Conservation (phyloP, 176 grass and related monocot genomes). For the Eragrostis curvula region DNA sequence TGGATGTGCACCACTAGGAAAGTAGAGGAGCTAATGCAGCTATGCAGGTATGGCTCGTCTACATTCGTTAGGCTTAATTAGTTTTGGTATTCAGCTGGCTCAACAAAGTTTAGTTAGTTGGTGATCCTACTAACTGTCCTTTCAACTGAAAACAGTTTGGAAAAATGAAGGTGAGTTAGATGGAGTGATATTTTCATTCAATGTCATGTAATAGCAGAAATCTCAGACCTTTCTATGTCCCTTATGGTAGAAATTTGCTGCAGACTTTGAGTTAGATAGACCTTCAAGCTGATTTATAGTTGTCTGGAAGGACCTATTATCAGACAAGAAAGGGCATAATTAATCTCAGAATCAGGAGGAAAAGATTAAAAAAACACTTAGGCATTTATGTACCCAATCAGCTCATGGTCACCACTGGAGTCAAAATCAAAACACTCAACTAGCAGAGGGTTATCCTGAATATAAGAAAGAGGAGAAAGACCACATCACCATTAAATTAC, state of each 20-base stretch:
- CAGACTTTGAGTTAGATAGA: constrained; percentile 56
- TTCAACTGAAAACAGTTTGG: constrained; percentile 61
- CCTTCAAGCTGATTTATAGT: constrained; percentile 60
- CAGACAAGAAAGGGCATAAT: constrained; percentile 35
- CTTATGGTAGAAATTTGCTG: constrained; percentile 68
- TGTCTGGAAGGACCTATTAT: constrained; percentile 72
- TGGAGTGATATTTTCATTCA: neutral
- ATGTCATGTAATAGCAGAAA: neutral
- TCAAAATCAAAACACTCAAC: constrained; percentile 99
- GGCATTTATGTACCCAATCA: constrained; percentile 71
- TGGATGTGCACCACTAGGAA: too few species aligned
- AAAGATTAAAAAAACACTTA: constrained; percentile 37
- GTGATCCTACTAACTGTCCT: constrained; percentile 52
- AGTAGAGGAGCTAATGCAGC: too few species aligned
- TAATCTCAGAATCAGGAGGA: constrained; percentile 24
- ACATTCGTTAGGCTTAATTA: too few species aligned
- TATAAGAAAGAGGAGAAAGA: neutral
- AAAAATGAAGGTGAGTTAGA: constrained; percentile 29
- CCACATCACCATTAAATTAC: constrained; percentile 30
- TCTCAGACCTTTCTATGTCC: constrained; percentile 62
- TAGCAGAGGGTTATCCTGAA: constrained; percentile 97
- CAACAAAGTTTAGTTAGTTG: too few species aligned
- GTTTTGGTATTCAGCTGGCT: too few species aligned
- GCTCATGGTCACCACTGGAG: constrained; percentile 71
- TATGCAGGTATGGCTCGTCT: too few species aligned